A percentile compares a stretch with the other conserved stretches of the same genome.
phyloP scores from a whole-genome alignment of 768 basidiomycete species.

The Lactarius sanguifluus region DNA sequence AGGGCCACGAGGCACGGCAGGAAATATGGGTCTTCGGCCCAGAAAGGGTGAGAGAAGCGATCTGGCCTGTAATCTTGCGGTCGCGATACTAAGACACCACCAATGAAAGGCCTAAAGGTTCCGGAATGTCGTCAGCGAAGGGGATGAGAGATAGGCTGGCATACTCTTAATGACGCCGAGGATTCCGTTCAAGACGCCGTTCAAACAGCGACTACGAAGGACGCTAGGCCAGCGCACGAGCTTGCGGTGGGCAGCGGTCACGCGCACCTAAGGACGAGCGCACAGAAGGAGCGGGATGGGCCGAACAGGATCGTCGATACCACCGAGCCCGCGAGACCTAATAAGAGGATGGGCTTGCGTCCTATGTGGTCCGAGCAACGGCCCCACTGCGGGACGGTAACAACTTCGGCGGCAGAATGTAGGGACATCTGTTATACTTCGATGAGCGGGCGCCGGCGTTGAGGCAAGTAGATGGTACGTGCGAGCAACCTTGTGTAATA shows the following conservation, averaged over 20 bases:
- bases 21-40: conserved; percentile 33
- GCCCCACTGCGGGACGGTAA: too few species aligned
- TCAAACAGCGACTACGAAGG: conserved; percentile 12
- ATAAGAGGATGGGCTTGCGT: too few species aligned
- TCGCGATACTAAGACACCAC: conserved; percentile 32
- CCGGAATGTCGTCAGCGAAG: not conserved
- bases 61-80: conserved; percentile 32
- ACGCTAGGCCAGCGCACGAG: not conserved
- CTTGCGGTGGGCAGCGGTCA: not conserved
- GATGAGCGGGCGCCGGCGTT: too few species aligned
- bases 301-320: conserved; percentile 40
- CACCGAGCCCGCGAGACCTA: too few species aligned
- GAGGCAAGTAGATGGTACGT: too few species aligned
- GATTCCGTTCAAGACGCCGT: conserved; percentile 24
- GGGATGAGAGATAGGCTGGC: not conserved
- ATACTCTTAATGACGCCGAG: conserved; percentile 69
- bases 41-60: too few species aligned
- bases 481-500: too few species aligned
- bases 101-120: conserved; percentile 27
- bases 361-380: too few species aligned
- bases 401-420: too few species aligned
- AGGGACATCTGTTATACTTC: too few species aligned
- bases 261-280: conserved; percentile 34
- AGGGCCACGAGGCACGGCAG: conserved; percentile 30
- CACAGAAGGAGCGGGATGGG: conserved; percentile 38